A percentile compares a stretch with the other conserved stretches of the same genome.
phyloP scores from a whole-genome alignment of 768 basidiomycete genomes.

The Dentipellis sp. region DNA sequence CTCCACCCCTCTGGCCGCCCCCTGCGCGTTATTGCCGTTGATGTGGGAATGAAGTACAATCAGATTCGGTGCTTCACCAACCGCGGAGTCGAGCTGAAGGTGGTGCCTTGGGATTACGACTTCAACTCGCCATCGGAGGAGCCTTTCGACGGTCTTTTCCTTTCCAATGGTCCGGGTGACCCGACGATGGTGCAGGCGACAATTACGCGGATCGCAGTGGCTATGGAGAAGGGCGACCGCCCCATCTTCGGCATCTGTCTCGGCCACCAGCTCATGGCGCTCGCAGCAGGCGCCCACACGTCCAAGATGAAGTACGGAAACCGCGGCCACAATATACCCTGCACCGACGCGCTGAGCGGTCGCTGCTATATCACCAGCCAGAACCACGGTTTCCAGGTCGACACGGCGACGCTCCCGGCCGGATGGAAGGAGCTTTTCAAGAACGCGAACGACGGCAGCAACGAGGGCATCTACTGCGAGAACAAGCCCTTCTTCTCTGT shows the following conservation, averaged over 20 bases:
- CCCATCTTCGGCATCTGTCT: constrained; percentile 99
- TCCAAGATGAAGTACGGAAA: constrained; percentile 99
- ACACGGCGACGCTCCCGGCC: constrained; percentile 61
- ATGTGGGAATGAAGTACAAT: constrained; percentile 99
- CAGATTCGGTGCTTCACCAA: constrained; percentile 93
- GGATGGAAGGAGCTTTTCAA: constrained; percentile 93
- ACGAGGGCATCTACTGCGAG: constrained; percentile 94
- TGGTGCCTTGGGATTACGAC: constrained; percentile 96
- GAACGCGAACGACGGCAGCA: constrained; percentile 96
- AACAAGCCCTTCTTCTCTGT: constrained; percentile 96
- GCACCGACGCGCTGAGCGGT: constrained; percentile 87
- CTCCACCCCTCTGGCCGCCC: constrained; percentile 73
- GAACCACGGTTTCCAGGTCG: constrained; percentile 97
- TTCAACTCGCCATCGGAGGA: constrained; percentile 64
- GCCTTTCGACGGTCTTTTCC: constrained; percentile 88
- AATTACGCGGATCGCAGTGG: constrained; percentile 53
- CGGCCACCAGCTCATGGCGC: constrained; percentile 92
- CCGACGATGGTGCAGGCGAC: constrained; percentile 77
- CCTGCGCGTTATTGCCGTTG: constrained; percentile 81
- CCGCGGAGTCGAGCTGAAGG: constrained; percentile 92
- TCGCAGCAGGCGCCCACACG: constrained; percentile 89
- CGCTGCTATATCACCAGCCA: constrained; percentile 99
- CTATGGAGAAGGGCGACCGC: constrained; percentile 61
- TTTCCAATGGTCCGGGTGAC: constrained; percentile 98
- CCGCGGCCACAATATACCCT: constrained; percentile 97